Evolutionary conservation across 192 early-diverging fungal species (phyloP).

Genomic region (Diversispora eburnea): DNA sequence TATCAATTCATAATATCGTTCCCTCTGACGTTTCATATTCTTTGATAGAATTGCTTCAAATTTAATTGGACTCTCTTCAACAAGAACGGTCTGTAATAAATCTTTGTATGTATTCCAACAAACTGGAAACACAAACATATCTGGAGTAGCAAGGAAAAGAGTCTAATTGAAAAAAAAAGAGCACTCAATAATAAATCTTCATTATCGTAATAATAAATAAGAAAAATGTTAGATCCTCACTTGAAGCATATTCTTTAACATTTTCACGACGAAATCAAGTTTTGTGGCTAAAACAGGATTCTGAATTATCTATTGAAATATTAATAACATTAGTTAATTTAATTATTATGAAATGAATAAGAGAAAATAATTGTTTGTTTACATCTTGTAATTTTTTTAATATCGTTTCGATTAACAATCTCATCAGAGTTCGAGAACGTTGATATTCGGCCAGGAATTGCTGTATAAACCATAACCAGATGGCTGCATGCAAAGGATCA

Average conservation of each 20-base stretch:
- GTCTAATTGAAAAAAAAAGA: slow-evolving; percentile 33
- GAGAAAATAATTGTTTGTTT: slow-evolving; percentile 20
- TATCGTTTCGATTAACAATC: slow-evolving; percentile 50
- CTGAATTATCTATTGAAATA: not conserved
- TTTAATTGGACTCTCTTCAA: slow-evolving; percentile 37
- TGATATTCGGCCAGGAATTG: slow-evolving; percentile 53
- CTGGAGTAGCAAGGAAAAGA: slow-evolving; percentile 52
- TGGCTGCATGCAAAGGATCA: slow-evolving; percentile 38
- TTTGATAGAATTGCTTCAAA: slow-evolving; percentile 18
- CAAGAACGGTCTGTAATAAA: slow-evolving; percentile 40
- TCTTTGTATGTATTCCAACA: slow-evolving; percentile 45
- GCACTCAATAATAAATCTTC: not conserved
- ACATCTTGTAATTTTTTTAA: slow-evolving; percentile 48
- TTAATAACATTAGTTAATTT: not conserved
- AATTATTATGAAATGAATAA: not conserved
- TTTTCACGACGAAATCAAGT: slow-evolving; percentile 20
- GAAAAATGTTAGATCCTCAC: slow-evolving; percentile 26
- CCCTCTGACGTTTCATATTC: slow-evolving; percentile 2
- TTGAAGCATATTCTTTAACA: slow-evolving; percentile 50
- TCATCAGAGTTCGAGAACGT: slow-evolving; percentile 49
- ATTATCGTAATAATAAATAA: slow-evolving; percentile 1
- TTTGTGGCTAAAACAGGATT: not conserved
- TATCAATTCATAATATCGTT: not conserved
- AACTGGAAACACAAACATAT: slow-evolving; percentile 60
- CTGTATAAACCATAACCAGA: slow-evolving; percentile 47